Conservation (phyloP, 2,329 filamentous ascomycete genomes). For the Blumeriella jaapii region DNA sequence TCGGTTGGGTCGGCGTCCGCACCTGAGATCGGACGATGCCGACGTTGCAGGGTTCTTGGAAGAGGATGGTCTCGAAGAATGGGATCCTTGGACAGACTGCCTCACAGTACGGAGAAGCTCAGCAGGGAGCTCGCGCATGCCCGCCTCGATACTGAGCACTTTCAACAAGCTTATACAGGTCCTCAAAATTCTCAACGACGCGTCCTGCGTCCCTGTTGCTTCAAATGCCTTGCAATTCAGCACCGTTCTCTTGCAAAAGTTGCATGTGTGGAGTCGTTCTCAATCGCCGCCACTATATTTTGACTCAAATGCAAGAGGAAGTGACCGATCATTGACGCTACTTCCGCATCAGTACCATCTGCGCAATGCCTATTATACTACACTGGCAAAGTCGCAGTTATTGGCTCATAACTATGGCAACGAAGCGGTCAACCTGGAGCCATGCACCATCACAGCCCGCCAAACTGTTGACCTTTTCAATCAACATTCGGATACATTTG, state of each 20-base stretch:
- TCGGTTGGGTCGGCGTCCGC: slow-evolving; percentile 37
- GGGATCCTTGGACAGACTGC: slow-evolving; percentile 57
- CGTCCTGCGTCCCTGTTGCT: slow-evolving; percentile 13
- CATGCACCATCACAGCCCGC: slow-evolving; percentile 28
- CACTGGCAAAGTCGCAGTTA: slow-evolving; percentile 20
- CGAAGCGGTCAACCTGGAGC: slow-evolving; percentile 20
- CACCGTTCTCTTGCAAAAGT: slow-evolving; percentile 17
- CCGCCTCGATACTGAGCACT: slow-evolving; percentile 26
- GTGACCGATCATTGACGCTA: slow-evolving; percentile 14
- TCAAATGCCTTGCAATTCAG: slow-evolving; percentile 13
- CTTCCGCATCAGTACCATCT: slow-evolving; percentile 26
- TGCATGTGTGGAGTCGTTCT: slow-evolving; percentile 19
- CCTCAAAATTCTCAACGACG: slow-evolving; percentile 23
- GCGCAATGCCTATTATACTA: slow-evolving; percentile 23
- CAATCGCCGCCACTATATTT: slow-evolving; percentile 20
- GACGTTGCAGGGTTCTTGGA: slow-evolving; percentile 37
- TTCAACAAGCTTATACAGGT: slow-evolving; percentile 27
- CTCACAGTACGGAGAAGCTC: slow-evolving; percentile 28
- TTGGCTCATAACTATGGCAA: slow-evolving; percentile 13
- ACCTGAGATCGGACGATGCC: slow-evolving; percentile 38
- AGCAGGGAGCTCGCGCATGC: slow-evolving; percentile 19
- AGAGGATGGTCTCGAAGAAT: slow-evolving; percentile 61
- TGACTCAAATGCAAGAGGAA: slow-evolving; percentile 14
- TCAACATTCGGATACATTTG: slow-evolving; percentile 30
- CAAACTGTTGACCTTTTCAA: slow-evolving; percentile 29